Base-by-base conservation (phyloP, 768 basidiomycete genomes). In the Sporobolomyces phaffii region DNA sequence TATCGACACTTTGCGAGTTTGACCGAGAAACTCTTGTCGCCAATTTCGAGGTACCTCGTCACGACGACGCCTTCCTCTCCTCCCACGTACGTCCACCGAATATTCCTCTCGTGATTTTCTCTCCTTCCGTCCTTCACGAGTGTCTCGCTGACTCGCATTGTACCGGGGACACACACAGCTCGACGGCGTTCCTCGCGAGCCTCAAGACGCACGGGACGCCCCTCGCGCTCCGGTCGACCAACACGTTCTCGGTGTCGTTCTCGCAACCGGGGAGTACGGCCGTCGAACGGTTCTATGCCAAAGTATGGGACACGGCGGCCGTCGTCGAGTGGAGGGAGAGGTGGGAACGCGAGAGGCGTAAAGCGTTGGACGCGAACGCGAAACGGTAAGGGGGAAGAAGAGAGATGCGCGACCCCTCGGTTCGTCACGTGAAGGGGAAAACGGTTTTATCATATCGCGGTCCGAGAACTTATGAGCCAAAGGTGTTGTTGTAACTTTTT, bases 1-100 rank as follows among this genome's bases (percentile, higher is more conserved):
- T 59, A 83, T 84, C 58, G 82, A 79, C 91, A 97, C 75, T 91
- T 98, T 76, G 85, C 85, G 59, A 84, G 87, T 44, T 83, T 93
- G 49, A 91, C 94, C 1, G 88, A 87, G 24, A 80, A 11, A 85
- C 86, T 64, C 20, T 7, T 53, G 49, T 5, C 61, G 0, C 54
- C 36, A 1, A 11, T 17, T 2, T 31, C 34, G 22, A 38, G 26
- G 28, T 47, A 29, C 15, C 33, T 45, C 40, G 20, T 50, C n/a
- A 50, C 48, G 13, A 22, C 13, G 33, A 17, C 43, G 7, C 1
- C n/a, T 47, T 15, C 22, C 20, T 22, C 26, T 52, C 20, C 49
- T 1, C 60, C 38, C 3, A 36, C n/a, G 34, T 51, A 24, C 24
- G 57, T 20, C 28, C 9, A 40, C 15, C n/a, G n/a, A n/a, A n/a